Evolutionary conservation across 1,284 basidiomycete species (phyloP).

Genomic region (Inonotus obliquus): DNA sequence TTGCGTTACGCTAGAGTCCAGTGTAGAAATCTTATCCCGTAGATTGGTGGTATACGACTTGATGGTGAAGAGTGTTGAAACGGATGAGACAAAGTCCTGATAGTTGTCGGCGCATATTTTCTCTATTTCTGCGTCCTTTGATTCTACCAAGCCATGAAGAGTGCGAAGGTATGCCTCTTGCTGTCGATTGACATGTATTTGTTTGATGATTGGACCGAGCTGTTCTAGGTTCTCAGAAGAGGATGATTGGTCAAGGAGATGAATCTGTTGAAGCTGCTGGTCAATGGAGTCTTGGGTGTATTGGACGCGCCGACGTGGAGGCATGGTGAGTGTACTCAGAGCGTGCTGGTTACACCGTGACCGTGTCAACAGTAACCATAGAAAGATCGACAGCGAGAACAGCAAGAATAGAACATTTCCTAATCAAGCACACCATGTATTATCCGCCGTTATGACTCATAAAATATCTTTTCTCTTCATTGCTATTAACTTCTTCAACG

Average conservation of each 20-base stretch:
- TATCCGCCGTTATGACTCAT: neutral
- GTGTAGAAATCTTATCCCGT: slow-evolving; percentile 68
- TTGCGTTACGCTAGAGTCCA: slow-evolving; percentile 70
- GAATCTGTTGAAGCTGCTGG: slow-evolving; percentile 82
- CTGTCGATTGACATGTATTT: slow-evolving; percentile 86
- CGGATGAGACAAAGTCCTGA: slow-evolving; percentile 95
- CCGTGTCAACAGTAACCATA: too few species aligned
- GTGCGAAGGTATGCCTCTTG: slow-evolving; percentile 90
- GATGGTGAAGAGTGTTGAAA: slow-evolving; percentile 92
- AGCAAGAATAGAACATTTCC: neutral
- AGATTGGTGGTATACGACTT: slow-evolving; percentile 84
- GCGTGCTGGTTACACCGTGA: too few species aligned
- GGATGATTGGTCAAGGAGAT: slow-evolving; percentile 79
- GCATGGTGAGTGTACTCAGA: slow-evolving; percentile 55
- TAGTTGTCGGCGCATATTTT: slow-evolving; percentile 94
- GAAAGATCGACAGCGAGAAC: neutral
- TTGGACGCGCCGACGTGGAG: slow-evolving; percentile 65
- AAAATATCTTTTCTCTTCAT: neutral
- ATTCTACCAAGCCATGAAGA: slow-evolving; percentile 81
- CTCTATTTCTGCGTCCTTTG: slow-evolving; percentile 96
- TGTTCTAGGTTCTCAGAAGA: slow-evolving; percentile 91
- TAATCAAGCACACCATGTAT: neutral
- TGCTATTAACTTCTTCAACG: neutral
- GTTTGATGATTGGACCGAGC: slow-evolving; percentile 88
- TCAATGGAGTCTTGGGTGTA: slow-evolving; percentile 79